Conservation (phyloP, 306 rosid species). For the Glycine tomentella region DNA sequence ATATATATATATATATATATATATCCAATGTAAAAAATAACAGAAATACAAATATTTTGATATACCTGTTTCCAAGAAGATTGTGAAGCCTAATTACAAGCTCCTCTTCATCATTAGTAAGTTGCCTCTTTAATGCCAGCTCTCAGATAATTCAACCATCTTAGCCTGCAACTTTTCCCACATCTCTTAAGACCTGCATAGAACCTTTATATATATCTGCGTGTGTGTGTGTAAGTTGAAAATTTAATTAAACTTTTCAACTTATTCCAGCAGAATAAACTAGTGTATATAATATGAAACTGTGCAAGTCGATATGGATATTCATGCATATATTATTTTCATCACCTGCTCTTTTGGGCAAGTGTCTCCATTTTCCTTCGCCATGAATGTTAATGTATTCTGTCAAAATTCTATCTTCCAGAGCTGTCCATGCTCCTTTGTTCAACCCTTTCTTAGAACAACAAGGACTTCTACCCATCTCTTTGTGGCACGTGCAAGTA, state of each 20-base stretch:
- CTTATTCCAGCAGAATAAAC: background rate
- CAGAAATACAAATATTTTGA: background rate
- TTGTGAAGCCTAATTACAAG: constrained; percentile 58
- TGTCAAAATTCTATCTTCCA: constrained; percentile 55
- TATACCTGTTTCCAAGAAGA: constrained; percentile 64
- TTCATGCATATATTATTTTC: too few species aligned
- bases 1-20: too few species aligned
- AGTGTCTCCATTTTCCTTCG: constrained; percentile 61
- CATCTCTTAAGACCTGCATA: constrained; percentile 60
- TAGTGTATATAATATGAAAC: background rate
- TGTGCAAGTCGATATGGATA: background rate
- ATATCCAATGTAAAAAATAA: background rate
- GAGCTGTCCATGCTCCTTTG: constrained; percentile 66
- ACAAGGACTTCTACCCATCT: constrained; percentile 63
- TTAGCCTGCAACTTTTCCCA: constrained; percentile 55
- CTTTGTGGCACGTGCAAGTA: background rate
- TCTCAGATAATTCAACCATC: constrained; percentile 56
- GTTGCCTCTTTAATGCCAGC: constrained; percentile 55
- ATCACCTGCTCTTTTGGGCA: constrained; percentile 63
- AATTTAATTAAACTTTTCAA: background rate
- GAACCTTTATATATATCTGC: background rate
- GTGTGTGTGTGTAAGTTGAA: too few species aligned
- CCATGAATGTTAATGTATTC: constrained; percentile 55
- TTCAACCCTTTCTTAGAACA: constrained; percentile 59
- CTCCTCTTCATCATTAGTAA: constrained; percentile 54